Conservation (phyloP, 2,329 filamentous ascomycete genomes). For the Polychaeton citri region DNA sequence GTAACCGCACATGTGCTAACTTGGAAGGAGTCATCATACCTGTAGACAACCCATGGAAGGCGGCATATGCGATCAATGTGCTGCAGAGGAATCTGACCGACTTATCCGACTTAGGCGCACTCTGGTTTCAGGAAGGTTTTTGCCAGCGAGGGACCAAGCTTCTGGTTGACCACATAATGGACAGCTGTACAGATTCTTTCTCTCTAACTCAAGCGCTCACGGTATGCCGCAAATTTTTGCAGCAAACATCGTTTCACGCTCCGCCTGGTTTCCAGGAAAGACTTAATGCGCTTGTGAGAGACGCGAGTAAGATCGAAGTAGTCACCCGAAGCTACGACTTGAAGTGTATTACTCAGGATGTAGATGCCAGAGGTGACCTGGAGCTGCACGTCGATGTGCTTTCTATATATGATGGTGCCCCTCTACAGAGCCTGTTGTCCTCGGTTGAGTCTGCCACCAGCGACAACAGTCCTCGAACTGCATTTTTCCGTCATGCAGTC, state of each 20-base stretch:
- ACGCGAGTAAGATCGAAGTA: neutral
- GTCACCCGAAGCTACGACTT: neutral
- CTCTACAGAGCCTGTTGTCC: neutral
- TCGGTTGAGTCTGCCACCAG: neutral
- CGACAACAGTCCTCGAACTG: neutral
- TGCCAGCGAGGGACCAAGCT: slow-evolving; percentile 13
- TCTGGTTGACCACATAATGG: slow-evolving; percentile 12
- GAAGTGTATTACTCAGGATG: neutral
- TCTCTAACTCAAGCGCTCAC: neutral
- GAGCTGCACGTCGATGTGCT: neutral
- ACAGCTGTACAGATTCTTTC: slow-evolving; percentile 1
- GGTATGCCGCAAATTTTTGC: neutral
- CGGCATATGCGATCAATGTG: slow-evolving; percentile 56
- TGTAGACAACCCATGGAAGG: slow-evolving; percentile 50
- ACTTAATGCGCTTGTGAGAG: neutral
- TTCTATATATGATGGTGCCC: neutral
- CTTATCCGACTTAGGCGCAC: slow-evolving; percentile 14
- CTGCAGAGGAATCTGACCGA: slow-evolving; percentile 46
- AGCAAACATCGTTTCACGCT: neutral
- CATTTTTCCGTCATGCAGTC: neutral
- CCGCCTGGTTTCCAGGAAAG: neutral
- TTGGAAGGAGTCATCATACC: too few relatives aligned
- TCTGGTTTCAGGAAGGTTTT: slow-evolving; percentile 13
- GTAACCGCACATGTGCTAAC: too few relatives aligned
- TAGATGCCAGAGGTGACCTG: neutral